A percentile compares a stretch with the other conserved stretches of the same genome.
phyloP scores from a whole-genome alignment of 2,329 filamentous ascomycete species.

The Ceratocystis harringtonii region DNA sequence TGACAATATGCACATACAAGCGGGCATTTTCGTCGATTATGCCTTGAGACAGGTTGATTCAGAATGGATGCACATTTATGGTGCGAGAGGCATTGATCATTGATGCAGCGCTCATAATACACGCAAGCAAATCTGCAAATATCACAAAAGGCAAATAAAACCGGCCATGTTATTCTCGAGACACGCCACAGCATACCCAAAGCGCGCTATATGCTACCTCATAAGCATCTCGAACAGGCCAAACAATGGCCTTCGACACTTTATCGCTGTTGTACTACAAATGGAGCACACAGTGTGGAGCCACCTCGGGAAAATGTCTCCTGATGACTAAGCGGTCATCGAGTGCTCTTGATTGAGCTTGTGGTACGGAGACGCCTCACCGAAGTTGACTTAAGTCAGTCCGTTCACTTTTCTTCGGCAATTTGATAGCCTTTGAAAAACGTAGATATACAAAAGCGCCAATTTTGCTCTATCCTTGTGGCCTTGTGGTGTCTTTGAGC shows the following conservation, averaged over 20 bases:
- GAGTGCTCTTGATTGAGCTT: not conserved
- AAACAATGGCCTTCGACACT: not conserved
- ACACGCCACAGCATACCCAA: not conserved
- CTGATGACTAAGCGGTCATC: not conserved
- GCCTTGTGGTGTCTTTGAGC: not conserved
- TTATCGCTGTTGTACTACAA: not conserved
- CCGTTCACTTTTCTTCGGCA: not conserved
- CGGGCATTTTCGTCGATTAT: not conserved
- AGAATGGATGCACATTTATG: not conserved
- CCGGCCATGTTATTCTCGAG: not conserved
- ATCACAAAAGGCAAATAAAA: not conserved
- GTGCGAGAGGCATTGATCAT: not conserved
- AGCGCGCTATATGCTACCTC: not conserved
- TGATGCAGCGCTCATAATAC: not conserved
- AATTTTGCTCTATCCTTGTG: not conserved
- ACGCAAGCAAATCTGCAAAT: not conserved
- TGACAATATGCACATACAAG: not conserved
- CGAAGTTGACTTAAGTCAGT: not conserved
- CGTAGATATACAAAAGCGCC: not conserved
- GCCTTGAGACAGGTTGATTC: not conserved
- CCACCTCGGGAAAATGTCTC: not conserved
- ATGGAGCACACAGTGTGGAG: not conserved
- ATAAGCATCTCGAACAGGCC: not conserved
- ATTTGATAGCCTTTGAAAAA: not conserved
- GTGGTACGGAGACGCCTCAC: slow-evolving; percentile 5